Base-by-base conservation (phyloP, 345 rosid genomes). In the Eucalyptus erythrocorys region DNA sequence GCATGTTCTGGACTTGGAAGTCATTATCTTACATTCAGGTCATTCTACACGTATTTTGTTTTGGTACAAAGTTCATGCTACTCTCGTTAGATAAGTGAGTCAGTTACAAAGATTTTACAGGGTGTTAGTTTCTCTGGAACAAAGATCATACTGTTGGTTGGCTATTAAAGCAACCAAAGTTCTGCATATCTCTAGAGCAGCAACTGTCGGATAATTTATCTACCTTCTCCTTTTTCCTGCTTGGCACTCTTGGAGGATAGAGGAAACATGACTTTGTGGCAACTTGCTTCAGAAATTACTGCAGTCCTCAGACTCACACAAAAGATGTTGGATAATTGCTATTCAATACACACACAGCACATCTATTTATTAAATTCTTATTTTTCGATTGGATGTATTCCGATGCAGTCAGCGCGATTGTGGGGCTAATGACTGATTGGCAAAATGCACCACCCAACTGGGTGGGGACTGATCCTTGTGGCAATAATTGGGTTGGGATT, bases 381-480 rank as follows among this genome's bases (percentile, higher is more conserved):
- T 40, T 11, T 11, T 76, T 10, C 47, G 0, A 40, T 40, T 76
- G 47, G 47, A 13, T 55, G 42, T 37, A 12, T 61, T 16, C 32
- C 59, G 53, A 86, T 87, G 94, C 93, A 97, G 99, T 64, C 76
- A 10, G 51, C 88, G 91, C 86, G 13, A 80, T 97, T 90, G 85
- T 13, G 10, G 88, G 93, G 86, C 86, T 97, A 57, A 92, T 50
- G 90, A 66, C 2, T 57, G 61, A 13, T 32, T 95, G 97, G 99
- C 43, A 90, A 50, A 93, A 87, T 42, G 19, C 59, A 50, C 99
- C 97, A 24, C 91, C 96, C 47, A 87, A 48, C 86, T 95, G 99
- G 99, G 82, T 15, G 30, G 94, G 95, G 8, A 5, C 55, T 37
- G 99, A 97, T 90, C 99, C 99, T 90, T 96, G 99, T 91, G 94